Conservation (phyloP, 2,329 filamentous ascomycete genomes). For the Phialophora macrospora region DNA sequence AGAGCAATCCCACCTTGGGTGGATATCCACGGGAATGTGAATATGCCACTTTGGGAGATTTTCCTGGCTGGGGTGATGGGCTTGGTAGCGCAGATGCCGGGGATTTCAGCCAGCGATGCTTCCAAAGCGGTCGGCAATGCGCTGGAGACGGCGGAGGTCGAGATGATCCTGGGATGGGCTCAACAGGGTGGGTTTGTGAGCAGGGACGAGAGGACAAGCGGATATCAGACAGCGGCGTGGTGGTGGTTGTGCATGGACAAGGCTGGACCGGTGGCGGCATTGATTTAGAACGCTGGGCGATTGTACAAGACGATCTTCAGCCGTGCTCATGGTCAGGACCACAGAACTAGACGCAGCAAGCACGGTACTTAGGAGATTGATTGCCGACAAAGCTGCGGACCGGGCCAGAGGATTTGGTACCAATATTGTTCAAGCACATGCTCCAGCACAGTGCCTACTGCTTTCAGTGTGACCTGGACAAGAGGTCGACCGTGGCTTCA, state of each 20-base stretch:
- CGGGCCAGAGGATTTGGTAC: background rate
- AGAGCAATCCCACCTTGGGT: conserved; percentile 54
- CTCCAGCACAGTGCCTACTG: too few species aligned
- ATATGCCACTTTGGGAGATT: conserved; percentile 49
- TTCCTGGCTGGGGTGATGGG: conserved; percentile 50
- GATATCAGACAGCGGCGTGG: conserved; percentile 47
- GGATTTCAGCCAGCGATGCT: conserved; percentile 46
- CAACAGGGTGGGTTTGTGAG: conserved; percentile 30
- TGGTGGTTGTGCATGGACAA: conserved; percentile 49
- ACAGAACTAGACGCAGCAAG: background rate
- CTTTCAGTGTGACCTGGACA: too few species aligned
- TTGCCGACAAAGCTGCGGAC: background rate
- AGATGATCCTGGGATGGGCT: conserved; percentile 29
- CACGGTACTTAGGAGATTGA: background rate
- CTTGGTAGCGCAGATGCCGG: conserved; percentile 50
- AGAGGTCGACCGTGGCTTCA: too few species aligned
- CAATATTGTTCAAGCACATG: background rate
- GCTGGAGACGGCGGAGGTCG: conserved; percentile 25
- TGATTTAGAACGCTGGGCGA: background rate
- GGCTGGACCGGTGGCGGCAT: background rate
- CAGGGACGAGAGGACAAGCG: conserved; percentile 25
- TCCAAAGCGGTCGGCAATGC: conserved; percentile 33
- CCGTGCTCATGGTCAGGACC: background rate
- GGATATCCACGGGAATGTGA: conserved; percentile 52
- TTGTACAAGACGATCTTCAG: background rate